Percentiles rank a stretch among this genome's conserved stretches.
Conservation (phyloP, 345 rosid genomes). For the Arabidopsis suecica region DNA sequence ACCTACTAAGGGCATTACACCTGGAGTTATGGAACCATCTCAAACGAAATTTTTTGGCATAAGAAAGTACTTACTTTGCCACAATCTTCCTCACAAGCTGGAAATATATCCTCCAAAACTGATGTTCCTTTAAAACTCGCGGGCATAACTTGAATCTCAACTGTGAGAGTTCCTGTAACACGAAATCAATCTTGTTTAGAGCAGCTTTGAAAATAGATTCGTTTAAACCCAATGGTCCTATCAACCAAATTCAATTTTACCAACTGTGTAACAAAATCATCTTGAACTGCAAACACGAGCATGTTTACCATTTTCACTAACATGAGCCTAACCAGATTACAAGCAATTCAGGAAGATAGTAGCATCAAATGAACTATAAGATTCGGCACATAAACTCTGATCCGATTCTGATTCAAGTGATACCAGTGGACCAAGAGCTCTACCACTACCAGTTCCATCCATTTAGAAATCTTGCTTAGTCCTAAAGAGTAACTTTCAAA, state of each 20-base stretch:
- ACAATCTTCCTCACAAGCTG: constrained; percentile 69
- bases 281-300: neutral
- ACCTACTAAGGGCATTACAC: neutral
- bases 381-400: neutral
- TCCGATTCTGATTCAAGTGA: neutral
- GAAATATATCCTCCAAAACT: constrained; percentile 89
- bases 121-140: constrained; percentile 69
- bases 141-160: constrained; percentile 86
- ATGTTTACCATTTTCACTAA: constrained; percentile 21
- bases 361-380: neutral
- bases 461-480: neutral
- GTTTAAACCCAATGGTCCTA: neutral
- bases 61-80: constrained; percentile 56
- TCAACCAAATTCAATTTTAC: neutral
- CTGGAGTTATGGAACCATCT: constrained; percentile 2
- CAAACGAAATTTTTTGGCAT: neutral
- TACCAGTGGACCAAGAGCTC: neutral
- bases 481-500: neutral
- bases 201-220: neutral
- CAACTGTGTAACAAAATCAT: neutral
- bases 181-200: constrained; percentile 18
- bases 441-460: neutral
- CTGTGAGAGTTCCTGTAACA: constrained; percentile 74
- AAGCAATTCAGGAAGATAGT: neutral
- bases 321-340: neutral